Percentiles rank a stretch among this genome's conserved stretches.
These are phyloP conservation scores for Hibiscus trionum DNA, from an alignment of 345 rosid species.

Conservation along the genomic window DNA sequence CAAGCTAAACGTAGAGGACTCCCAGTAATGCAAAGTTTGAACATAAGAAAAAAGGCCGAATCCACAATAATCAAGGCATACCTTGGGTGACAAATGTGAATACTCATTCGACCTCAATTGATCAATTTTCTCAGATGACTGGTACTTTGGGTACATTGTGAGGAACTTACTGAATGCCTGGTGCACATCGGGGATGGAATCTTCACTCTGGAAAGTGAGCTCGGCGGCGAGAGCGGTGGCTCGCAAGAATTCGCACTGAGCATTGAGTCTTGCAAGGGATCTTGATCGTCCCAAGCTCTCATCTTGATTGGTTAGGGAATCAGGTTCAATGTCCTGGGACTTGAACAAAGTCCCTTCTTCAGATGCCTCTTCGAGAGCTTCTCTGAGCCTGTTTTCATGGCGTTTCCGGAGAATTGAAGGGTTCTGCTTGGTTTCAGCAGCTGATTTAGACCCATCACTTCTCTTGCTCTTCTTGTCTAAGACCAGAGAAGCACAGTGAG, in stretches of 20 bases:
- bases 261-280: constrained; percentile 88
- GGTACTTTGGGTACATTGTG: constrained; percentile 83
- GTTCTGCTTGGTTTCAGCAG: constrained; percentile 38
- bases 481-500: constrained; percentile 91
- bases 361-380: constrained; percentile 93
- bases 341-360: constrained; percentile 82
- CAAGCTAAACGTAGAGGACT: constrained; percentile 91
- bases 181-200: constrained; percentile 50
- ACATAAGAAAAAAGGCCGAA: constrained; percentile 89
- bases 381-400: constrained; percentile 80
- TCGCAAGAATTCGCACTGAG: constrained; percentile 82
- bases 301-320: constrained; percentile 47
- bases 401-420: constrained; percentile 53
- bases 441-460: constrained; percentile 55
- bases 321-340: constrained; percentile 68
- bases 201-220: constrained; percentile 58
- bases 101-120: constrained; percentile 71
- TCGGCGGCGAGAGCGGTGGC: constrained; percentile 90
- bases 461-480: constrained; percentile 81
- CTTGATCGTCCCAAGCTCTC: constrained; percentile 76
- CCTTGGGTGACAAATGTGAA: constrained; percentile 76
- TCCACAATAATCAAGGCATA: constrained; percentile 98
- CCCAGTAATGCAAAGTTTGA: constrained; percentile 92
- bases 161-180: constrained; percentile 69
- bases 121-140: constrained; percentile 78